Evolutionary conservation across 208 protist species (phyloP), one percentile per base, ranked within the genome.

Genomic region (Leishmania tarentolae): DNA sequence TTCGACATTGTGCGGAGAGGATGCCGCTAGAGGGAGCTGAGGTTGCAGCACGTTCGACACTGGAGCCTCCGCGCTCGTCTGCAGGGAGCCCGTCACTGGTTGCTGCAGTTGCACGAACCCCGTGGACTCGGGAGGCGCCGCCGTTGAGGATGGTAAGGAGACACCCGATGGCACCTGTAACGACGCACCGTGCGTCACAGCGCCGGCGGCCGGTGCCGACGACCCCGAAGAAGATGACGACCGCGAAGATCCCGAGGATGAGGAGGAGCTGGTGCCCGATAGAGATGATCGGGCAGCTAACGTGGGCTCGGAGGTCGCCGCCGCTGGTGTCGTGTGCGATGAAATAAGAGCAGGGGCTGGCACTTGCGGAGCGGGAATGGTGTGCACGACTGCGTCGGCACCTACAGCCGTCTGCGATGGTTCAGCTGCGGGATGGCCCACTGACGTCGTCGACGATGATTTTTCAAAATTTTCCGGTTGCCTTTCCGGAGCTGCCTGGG

Each of bases 151-250:
- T 24, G 50, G 35, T 46, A 63, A 65, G 37, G 28, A 19, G 37
- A 17, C 75, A 9, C 35, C 40, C 47, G 53, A 35, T 0, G 50
- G 70, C 19, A 52, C 35, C 56, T 8, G 28, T 11, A 42, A 19
- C 42, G 61, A 52, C n/a, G 31, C 5, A n/a, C 44, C 52, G 13
- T n/a, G n/a, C 35, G 46, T 50, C 17, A 24, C 52, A 1, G 50
- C 52, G 50, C 59, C 80, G 31, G 65, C 73, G 6, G 80, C 73
- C 56, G 61, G 70, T 8, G 52, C 74, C 4, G 74, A 44, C 37
- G 74, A 61, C 28, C 52, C n/a, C 40, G 56, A 35, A n/a, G 56
- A 66, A 3, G 73, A 77, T 5, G 56, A 68, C 21, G 74, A 68
- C 24, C 40, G 37, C 28, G 74, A 77, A 31, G 74, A 65, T 42